Evolutionary conservation across 164 flowering plant genomes (phyloP).

Genomic region (Magnolia sinica): DNA sequence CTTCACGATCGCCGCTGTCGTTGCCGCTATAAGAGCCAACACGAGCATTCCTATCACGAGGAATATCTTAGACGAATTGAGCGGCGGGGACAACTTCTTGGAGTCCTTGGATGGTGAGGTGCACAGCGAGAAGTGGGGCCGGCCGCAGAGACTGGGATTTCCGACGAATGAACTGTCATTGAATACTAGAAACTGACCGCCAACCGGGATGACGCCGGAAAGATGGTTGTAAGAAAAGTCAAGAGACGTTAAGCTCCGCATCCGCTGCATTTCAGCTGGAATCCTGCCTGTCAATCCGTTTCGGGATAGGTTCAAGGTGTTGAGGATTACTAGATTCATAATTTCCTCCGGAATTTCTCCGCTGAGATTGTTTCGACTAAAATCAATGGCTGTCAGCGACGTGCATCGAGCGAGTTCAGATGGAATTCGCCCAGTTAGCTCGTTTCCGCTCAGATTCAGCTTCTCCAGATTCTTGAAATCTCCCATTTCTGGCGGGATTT

Average conservation of each 20-base stretch:
- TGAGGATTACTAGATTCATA: slow-evolving; percentile 30
- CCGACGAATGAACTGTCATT: slow-evolving; percentile 55
- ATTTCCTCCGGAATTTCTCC: slow-evolving; percentile 57
- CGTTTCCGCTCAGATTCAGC: slow-evolving; percentile 53
- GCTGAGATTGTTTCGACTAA: slow-evolving; percentile 53
- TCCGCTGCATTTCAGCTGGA: slow-evolving; percentile 48
- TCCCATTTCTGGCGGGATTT: slow-evolving; percentile 55
- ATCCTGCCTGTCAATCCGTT: slow-evolving; percentile 59
- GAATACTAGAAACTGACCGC: slow-evolving; percentile 64
- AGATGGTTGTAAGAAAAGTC: slow-evolving; percentile 75
- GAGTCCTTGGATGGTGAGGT: neutral
- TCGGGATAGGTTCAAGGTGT: slow-evolving; percentile 52
- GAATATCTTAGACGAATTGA: slow-evolving; percentile 20
- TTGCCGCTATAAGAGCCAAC: slow-evolving; percentile 14
- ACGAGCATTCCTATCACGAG: slow-evolving; percentile 20
- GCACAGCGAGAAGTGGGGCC: slow-evolving; percentile 7
- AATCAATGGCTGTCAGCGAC: slow-evolving; percentile 46
- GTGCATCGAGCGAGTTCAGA: slow-evolving; percentile 26
- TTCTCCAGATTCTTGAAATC: slow-evolving; percentile 32
- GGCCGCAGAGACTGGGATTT: slow-evolving; percentile 67
- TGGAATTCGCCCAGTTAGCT: slow-evolving; percentile 62
- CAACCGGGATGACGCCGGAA: slow-evolving; percentile 52
- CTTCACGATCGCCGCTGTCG: slow-evolving; percentile 12
- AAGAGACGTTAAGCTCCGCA: slow-evolving; percentile 59
- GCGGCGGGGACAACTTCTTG: neutral